Percentiles rank a stretch among this genome's conserved stretches.
These are phyloP conservation scores for Arachnomyces sp. DNA, from an alignment of 2,329 filamentous ascomycete species.

Conservation along the genomic window DNA sequence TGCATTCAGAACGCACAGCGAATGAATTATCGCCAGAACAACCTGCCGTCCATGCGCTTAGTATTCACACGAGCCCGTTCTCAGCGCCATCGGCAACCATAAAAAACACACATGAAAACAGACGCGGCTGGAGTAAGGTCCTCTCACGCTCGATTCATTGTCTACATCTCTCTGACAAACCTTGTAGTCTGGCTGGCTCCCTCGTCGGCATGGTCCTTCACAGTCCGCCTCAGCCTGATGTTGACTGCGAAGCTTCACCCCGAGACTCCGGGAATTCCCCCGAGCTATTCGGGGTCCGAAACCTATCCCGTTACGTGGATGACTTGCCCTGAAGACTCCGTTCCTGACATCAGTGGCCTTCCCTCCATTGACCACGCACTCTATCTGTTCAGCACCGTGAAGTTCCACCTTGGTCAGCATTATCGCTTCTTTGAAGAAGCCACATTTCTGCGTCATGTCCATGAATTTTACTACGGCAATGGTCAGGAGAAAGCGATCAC, in stretches of 20 bases:
- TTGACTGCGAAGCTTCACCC: too few relatives aligned
- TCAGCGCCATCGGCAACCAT: constrained; percentile 11
- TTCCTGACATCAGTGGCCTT: constrained; percentile 25
- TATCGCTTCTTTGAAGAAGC: constrained; percentile 31
- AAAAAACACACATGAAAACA: constrained; percentile 23
- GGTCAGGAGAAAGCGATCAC: constrained; percentile 12
- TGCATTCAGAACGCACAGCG: too few relatives aligned
- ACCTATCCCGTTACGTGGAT: constrained; percentile 21
- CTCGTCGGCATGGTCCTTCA: too few relatives aligned
- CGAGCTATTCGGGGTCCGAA: constrained; percentile 21
- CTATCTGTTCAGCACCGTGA: constrained; percentile 23
- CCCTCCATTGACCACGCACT: constrained; percentile 24
- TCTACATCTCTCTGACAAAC: too few relatives aligned
- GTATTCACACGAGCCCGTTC: too few relatives aligned
- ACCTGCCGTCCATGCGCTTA: too few relatives aligned
- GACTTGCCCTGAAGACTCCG: constrained; percentile 7
- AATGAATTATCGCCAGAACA: too few relatives aligned
- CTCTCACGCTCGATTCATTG: constrained; percentile 14
- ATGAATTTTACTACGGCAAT: constrained; percentile 19
- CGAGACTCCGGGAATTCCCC: constrained; percentile 21
- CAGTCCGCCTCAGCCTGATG: too few relatives aligned
- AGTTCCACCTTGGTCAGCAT: constrained; percentile 33
- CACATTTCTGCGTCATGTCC: constrained; percentile 21
- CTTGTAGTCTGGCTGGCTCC: too few relatives aligned
- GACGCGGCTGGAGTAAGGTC: constrained; percentile 31